These are phyloP conservation scores for Evernia prunastri DNA, from an alignment of 495 filamentous ascomycete species.

Conservation along the genomic window DNA sequence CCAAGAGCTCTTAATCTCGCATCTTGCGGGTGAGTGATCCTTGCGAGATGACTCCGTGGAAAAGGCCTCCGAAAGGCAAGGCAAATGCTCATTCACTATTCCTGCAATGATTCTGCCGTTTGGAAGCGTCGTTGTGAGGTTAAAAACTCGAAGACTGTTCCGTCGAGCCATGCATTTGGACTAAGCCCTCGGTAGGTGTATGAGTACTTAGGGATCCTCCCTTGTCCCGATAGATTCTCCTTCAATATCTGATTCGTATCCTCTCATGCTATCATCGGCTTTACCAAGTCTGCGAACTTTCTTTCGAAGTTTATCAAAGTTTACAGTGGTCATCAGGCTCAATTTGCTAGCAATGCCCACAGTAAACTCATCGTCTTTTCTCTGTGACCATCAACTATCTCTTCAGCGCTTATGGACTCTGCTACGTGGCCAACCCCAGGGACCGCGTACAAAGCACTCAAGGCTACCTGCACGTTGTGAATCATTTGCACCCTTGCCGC, in stretches of 20 bases:
- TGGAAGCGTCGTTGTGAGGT: slow-evolving; percentile 56
- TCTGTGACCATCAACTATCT: slow-evolving; percentile 61
- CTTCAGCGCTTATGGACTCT: slow-evolving; percentile 45
- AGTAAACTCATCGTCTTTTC: slow-evolving; percentile 60
- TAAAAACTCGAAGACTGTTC: slow-evolving; percentile 43
- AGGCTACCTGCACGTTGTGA: slow-evolving; percentile 55
- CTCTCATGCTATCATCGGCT: slow-evolving; percentile 25
- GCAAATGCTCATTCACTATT: slow-evolving; percentile 55
- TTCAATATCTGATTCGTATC: slow-evolving; percentile 1
- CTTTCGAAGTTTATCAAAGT: slow-evolving; percentile 47
- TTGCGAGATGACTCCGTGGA: background rate
- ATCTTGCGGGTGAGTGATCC: slow-evolving; percentile 19
- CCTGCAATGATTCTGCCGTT: slow-evolving; percentile 49
- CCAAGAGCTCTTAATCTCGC: slow-evolving; percentile 32
- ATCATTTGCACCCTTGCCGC: slow-evolving; percentile 52
- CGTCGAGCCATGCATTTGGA: slow-evolving; percentile 42
- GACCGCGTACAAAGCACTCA: slow-evolving; percentile 45
- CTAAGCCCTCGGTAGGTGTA: slow-evolving; percentile 49
- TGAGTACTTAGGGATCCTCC: slow-evolving; percentile 26
- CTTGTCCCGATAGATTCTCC: background rate
- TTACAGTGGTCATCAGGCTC: slow-evolving; percentile 49
- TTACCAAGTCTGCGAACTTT: slow-evolving; percentile 43
- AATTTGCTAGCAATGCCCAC: slow-evolving; percentile 54
- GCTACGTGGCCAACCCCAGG: slow-evolving; percentile 33
- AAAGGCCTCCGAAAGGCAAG: slow-evolving; percentile 23